These are phyloP conservation scores for Phaeomoniella chlamydospora DNA, from an alignment of 2,329 filamentous ascomycete genomes.

Conservation along the genomic window DNA sequence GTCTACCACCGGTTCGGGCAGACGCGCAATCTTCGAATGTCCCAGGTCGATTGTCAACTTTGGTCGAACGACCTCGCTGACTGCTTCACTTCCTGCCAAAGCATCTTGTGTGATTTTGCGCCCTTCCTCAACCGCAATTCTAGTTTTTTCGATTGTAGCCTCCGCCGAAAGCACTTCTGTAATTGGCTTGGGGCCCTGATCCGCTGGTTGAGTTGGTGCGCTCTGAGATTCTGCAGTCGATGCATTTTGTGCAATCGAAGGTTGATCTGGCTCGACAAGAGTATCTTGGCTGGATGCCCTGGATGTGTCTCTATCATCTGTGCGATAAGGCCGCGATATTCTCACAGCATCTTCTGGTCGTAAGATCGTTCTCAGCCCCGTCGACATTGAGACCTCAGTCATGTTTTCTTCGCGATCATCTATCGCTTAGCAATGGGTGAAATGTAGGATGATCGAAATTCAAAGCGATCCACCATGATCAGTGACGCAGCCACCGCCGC, in stretches of 20 bases:
- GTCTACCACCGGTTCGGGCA: conserved; percentile 34
- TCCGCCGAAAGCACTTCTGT: conserved; percentile 20
- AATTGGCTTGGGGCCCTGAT: conserved; percentile 1
- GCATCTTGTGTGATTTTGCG: conserved; percentile 32
- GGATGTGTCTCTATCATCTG: conserved; percentile 1
- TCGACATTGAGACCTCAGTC: neutral
- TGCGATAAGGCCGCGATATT: neutral
- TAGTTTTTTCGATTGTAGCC: conserved; percentile 29
- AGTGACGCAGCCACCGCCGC: too few relatives aligned
- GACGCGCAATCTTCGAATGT: conserved; percentile 30
- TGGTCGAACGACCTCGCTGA: conserved; percentile 30
- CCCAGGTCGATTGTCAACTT: conserved; percentile 37
- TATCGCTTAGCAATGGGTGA: too few relatives aligned
- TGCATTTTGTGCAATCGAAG: neutral
- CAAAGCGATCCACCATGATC: neutral
- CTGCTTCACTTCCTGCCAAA: conserved; percentile 27
- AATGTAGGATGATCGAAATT: too few relatives aligned
- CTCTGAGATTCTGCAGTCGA: neutral
- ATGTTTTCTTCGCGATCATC: too few relatives aligned
- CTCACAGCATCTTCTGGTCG: conserved; percentile 1
- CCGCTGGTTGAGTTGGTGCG: conserved; percentile 1
- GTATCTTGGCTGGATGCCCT: conserved; percentile 1
- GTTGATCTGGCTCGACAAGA: neutral
- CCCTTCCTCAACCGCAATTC: conserved; percentile 29
- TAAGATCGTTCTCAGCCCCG: conserved; percentile 1